Percentiles rank a stretch among this genome's conserved stretches.
Evolutionary conservation across 2,329 filamentous ascomycete genomes (phyloP).

Genomic region (Hypoxylon sp.): DNA sequence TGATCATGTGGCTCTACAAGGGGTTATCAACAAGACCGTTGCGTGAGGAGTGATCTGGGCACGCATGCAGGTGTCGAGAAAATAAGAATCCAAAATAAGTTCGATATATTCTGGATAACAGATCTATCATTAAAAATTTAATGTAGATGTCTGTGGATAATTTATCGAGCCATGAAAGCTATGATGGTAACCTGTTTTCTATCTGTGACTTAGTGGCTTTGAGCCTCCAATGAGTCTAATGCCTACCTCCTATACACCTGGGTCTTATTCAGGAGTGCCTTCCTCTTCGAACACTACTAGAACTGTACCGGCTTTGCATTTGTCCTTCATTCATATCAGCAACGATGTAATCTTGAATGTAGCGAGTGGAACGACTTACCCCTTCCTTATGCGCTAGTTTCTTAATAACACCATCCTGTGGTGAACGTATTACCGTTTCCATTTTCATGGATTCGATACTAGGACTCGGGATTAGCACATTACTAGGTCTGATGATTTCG

Average conservation of each 20-base stretch:
- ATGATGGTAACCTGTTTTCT: neutral
- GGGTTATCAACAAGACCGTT: too few species aligned
- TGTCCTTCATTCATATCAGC: slow-evolving; percentile 68
- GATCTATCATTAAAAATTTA: neutral
- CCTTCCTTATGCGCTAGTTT: slow-evolving; percentile 82
- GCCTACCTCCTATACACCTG: neutral
- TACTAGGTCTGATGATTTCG: neutral
- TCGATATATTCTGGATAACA: neutral
- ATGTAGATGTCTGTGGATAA: neutral
- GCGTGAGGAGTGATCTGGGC: too few species aligned
- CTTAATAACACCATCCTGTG: slow-evolving; percentile 79
- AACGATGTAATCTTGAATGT: slow-evolving; percentile 10
- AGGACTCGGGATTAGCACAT: slow-evolving; percentile 32
- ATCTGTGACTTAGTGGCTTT: neutral
- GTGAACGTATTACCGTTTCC: slow-evolving; percentile 86
- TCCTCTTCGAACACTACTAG: slow-evolving; percentile 79
- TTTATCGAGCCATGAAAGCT: neutral
- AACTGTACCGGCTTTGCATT: slow-evolving; percentile 83
- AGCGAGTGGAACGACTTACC: slow-evolving; percentile 64
- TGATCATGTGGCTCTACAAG: too few species aligned
- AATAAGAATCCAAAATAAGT: neutral
- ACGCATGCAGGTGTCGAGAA: neutral
- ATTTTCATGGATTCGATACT: slow-evolving; percentile 92
- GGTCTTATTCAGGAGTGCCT: slow-evolving; percentile 12
- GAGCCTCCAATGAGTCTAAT: neutral